Evolutionary conservation across 1,284 basidiomycete genomes (phyloP), one percentile per base, ranked within the genome.

Genomic region (Phellopilus nigrolimitatus): DNA sequence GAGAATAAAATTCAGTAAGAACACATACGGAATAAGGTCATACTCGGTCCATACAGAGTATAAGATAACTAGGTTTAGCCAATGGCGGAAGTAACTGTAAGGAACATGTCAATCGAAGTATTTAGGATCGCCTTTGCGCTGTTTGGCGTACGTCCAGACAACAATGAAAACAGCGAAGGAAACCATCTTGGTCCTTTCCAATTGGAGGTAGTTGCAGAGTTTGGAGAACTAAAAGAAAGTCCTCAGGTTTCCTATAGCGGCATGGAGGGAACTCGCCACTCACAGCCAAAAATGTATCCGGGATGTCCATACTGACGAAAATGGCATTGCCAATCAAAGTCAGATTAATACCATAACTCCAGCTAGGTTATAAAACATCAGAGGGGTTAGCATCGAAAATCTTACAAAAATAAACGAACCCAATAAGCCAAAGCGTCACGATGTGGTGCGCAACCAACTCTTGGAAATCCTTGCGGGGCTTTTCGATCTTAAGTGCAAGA

Each of bases 241-340:
- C n/a, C n/a, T n/a, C n/a, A n/a, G n/a, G n/a, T n/a, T n/a, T n/a
- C n/a, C n/a, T n/a, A n/a, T n/a, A n/a, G n/a, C 47, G 37, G 13
- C 45, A 22, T 28, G 42, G 33, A 47, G 28, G 25, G 15, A 17
- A 21, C 30, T n/a, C 13, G 37, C n/a, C 38, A 25, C 37, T 39
- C 13, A 37, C 9, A 30, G 88, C 91, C 17, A 99, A 76, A 71
- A 89, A 91, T 19, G 82, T 71, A 64, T 99, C 95, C 2, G 94
- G 93, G 28, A 95, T 78, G 71, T 99, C 95, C 95, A 98, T 99
- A 65, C 93, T 95, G 63, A 95, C 78, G 62, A 90, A 98, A 22
- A 99, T 82, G 1, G 93, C 88, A 57, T 92, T 92, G 10, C 95
- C 95, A 49, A 97, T 95, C 59, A 84, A 73, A 0, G 95, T 97